phyloP scores from a whole-genome alignment of 768 basidiomycete species.

The Auriscalpium vulgare region DNA sequence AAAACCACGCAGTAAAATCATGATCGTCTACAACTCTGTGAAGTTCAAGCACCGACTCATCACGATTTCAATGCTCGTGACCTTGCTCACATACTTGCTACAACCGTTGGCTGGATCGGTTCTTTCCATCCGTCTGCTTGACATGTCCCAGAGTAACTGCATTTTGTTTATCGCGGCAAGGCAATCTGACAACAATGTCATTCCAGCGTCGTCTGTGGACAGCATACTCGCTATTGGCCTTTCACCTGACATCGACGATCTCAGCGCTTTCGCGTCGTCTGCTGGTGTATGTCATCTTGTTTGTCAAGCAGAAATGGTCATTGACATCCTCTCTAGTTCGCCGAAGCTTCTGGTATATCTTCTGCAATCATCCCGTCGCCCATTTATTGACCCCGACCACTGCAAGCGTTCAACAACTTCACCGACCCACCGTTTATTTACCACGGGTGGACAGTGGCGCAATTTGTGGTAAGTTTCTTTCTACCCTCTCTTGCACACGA shows the following conservation, averaged over 20 bases:
- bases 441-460: conserved; percentile 43
- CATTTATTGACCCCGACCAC: conserved; percentile 32
- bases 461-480: conserved; percentile 36
- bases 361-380: background rate
- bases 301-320: conserved; percentile 4
- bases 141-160: conserved; percentile 26
- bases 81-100: conserved; percentile 36
- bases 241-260: background rate
- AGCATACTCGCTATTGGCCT: conserved; percentile 10
- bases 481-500: background rate
- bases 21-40: conserved; percentile 27
- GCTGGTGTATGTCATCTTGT: conserved; percentile 20
- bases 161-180: background rate
- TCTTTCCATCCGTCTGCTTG: conserved; percentile 20
- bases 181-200: background rate
- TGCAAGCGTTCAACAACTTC: conserved; percentile 34
- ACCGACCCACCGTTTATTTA: conserved; percentile 52
- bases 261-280: conserved; percentile 7
- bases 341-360: conserved; percentile 11
- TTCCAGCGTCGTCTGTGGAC: conserved; percentile 3
- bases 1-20: too few relatives aligned
- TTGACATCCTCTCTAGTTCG: conserved; percentile 4
- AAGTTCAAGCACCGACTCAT: conserved; percentile 49
- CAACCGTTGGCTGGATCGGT: conserved; percentile 48
- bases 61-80: conserved; percentile 42